Base-by-base conservation (phyloP, 176 grass and related monocot genomes). In the Bolboschoenus planiculmis region DNA sequence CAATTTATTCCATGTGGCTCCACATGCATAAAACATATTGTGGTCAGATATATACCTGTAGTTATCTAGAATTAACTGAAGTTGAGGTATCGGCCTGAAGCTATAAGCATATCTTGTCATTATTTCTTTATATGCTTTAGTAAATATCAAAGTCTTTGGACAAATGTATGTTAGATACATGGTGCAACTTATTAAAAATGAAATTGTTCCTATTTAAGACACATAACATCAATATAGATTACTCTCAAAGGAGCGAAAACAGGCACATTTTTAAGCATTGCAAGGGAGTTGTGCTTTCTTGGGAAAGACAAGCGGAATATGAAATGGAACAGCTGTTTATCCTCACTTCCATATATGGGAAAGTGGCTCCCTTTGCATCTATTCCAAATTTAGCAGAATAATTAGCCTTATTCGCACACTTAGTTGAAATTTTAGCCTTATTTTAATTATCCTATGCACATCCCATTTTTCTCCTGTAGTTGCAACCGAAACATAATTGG, bases 311-410 rank as follows among this genome's bases (percentile, higher is more conserved):
- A 30, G 2, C 35, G 61, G 61, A 65, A 65, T 35, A 65, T 33
- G 30, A 65, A 65, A 65, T 35, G 61, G 61, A 65, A 65, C 61
- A 65, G 31, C 61, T 65, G 61, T 65, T 65, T 65, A 36, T 18
- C 61, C 61, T 64, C 29, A 64, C 58, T 27, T 61, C 58, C 58
- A 61, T 61, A 61, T 30, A 10, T 2, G 24, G 58, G 1, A 26
- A 61, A 61, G 24, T 61, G 26, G 10, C 21, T 61, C 26, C 7
- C 23, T 31, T 63, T 63, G 13, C 60, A 63, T 63, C 61, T 65
- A 34, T 65, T 65, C 29, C 27, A 65, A 35, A 65, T 36, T 35
- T 34, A 13, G 61, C 31, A 65, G 31, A 15, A 65, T 65, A 65
- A 35, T 65, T 65, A 65, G 61, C 13, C 11, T 65, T 36, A 65